Percentiles rank a stretch among this genome's conserved stretches.
Conservation (phyloP, 1,139 yeast species). For the Lodderomyces theae region DNA sequence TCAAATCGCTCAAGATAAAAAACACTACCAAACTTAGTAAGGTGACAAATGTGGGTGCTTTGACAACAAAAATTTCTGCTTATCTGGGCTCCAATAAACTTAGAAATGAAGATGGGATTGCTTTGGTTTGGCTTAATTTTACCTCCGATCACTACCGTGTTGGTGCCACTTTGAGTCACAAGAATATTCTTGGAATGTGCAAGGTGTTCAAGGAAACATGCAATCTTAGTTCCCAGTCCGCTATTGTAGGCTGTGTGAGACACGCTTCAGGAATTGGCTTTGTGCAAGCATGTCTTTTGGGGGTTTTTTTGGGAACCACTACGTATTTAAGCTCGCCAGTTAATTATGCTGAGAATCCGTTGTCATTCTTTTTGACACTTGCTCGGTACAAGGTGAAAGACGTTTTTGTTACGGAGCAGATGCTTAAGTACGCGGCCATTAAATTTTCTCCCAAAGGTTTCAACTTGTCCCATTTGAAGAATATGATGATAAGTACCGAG, state of each 20-base stretch:
- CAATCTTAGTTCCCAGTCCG: slow-evolving; percentile 67
- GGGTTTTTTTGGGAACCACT: slow-evolving; percentile 82
- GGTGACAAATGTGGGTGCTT: slow-evolving; percentile 48
- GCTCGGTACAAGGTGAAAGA: slow-evolving; percentile 83
- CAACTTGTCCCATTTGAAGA: slow-evolving; percentile 63
- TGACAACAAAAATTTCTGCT: slow-evolving; percentile 42
- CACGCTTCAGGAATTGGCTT: slow-evolving; percentile 87
- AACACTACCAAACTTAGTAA: slow-evolving; percentile 69
- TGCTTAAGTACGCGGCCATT: slow-evolving; percentile 72
- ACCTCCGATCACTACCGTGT: slow-evolving; percentile 71
- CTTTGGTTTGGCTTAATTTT: slow-evolving; percentile 65
- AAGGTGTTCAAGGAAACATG: slow-evolving; percentile 91
- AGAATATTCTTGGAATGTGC: slow-evolving; percentile 71
- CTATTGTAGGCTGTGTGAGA: slow-evolving; percentile 83
- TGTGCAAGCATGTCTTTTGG: slow-evolving; percentile 75
- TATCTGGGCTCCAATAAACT: slow-evolving; percentile 45
- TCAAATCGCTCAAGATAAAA: slow-evolving; percentile 54
- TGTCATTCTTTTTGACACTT: slow-evolving; percentile 66
- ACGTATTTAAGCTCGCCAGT: slow-evolving; percentile 79
- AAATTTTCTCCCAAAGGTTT: slow-evolving; percentile 65
- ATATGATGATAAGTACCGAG: slow-evolving; percentile 79
- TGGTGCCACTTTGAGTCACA: slow-evolving; percentile 64
- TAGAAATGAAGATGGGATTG: slow-evolving; percentile 44
- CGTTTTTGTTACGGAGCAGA: slow-evolving; percentile 79
- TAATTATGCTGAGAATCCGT: slow-evolving; percentile 75